A percentile compares a stretch with the other conserved stretches of the same genome.
Conservation (phyloP, 805 yeast genomes). For the Priceomyces castillae region DNA sequence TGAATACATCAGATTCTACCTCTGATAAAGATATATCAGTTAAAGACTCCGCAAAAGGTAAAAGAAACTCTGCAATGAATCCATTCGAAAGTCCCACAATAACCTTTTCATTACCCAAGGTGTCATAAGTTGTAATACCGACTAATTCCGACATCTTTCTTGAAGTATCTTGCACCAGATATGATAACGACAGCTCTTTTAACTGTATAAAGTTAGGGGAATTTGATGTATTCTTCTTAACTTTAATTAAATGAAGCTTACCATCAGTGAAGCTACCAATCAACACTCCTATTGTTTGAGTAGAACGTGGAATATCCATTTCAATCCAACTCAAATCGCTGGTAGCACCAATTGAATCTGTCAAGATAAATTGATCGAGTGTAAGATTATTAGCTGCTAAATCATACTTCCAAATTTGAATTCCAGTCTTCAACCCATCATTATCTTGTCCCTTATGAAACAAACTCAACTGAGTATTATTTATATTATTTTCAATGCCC, state of each 20-base stretch:
- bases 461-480: constrained; percentile 29
- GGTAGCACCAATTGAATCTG: constrained; percentile 45
- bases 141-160: constrained; percentile 4
- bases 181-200: constrained; percentile 21
- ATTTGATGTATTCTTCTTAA: constrained; percentile 22
- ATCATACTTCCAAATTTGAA: constrained; percentile 46
- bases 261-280: constrained; percentile 61
- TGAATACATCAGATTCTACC: constrained; percentile 13
- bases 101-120: constrained; percentile 41
- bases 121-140: constrained; percentile 48
- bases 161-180: constrained; percentile 12
- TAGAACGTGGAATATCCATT: constrained; percentile 22
- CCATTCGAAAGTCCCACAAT: constrained; percentile 63
- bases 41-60: constrained; percentile 24
- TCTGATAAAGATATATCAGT: constrained; percentile 5
- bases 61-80: constrained; percentile 52
- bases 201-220: constrained; percentile 15
- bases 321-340: constrained; percentile 42
- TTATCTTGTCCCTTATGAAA: constrained; percentile 17
- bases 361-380: constrained; percentile 26
- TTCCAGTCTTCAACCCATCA: constrained; percentile 29
- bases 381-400: constrained; percentile 21
- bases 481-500: constrained; percentile 19
- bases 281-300: constrained; percentile 38
- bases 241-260: constrained; percentile 44